Base-by-base conservation (phyloP, 169 alveolate genomes). In the Eimeria necatrix region DNA sequence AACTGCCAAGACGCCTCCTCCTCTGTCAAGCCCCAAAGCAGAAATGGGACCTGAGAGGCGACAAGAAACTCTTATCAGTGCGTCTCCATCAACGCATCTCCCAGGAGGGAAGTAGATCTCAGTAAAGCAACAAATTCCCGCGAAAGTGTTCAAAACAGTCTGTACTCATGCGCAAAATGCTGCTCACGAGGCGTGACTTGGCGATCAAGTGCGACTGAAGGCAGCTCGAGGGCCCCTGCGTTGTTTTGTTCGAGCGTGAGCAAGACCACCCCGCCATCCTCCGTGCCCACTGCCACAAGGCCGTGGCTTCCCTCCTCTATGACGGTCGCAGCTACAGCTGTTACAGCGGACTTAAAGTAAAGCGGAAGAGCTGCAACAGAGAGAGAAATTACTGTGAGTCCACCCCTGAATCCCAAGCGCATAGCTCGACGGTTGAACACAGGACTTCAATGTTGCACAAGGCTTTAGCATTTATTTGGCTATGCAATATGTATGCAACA, bases 281-380 rank as follows among this genome's bases (percentile, higher is more conserved):
- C 91, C 4, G 91, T 84, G 22, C 91, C 91, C n/a, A 68, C 91
- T 5, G 78, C 91, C 7, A 60, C 78, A 6, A 84, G 61, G 7
- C 91, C 91, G 26, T 32, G 59, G 16, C 59, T 59, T 6, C 26
- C 91, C 3, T 56, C 91, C 48, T 22, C 14, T 32, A 56, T 53
- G 22, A 49, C 60, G 53, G 80, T 76, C 9, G 91, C 91, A 16
- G 91, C 91, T 10, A 84, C 91, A 4, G 91, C 91, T 41, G 91
- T 84, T 0, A 84, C 52, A 14, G 91, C 60, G 26, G 91, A 51
- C 91, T 84, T 84, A 26, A 84, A 84, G 91, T 84, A 84, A 24
- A 84, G 10, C 18, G 91, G 91, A 59, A 84, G 60, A 0, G 80
- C 91, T 84, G 91, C 91, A 84, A 59, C 73, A 84, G 20, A 4